Conservation (phyloP, 176 grass and related monocot genomes). For the Hsuehochloa calcarea region DNA sequence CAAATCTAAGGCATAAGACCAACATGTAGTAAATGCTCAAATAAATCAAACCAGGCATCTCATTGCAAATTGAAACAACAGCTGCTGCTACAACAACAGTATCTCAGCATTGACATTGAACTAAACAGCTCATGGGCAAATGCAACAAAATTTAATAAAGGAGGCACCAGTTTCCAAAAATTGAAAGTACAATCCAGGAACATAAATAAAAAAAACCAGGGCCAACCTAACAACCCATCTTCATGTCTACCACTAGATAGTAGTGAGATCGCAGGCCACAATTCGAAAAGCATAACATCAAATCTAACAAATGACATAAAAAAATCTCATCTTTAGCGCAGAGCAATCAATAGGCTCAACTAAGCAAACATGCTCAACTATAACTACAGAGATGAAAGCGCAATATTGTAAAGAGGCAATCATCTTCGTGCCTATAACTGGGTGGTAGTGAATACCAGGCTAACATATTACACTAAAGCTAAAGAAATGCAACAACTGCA, state of each 20-base stretch:
- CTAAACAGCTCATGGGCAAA: conserved; percentile 9
- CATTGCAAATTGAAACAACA: neutral
- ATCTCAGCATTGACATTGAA: neutral
- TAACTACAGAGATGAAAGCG: neutral
- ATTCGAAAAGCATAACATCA: neutral
- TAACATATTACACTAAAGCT: neutral
- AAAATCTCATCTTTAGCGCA: neutral
- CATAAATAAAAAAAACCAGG: neutral
- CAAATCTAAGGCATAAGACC: neutral
- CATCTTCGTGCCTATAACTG: neutral
- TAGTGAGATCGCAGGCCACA: neutral
- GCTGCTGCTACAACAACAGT: neutral
- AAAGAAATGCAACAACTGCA: neutral
- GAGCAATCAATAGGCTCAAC: neutral
- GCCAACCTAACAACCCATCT: neutral
- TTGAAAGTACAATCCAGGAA: neutral
- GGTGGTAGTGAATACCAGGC: neutral
- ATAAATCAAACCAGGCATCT: neutral
- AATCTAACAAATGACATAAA: neutral
- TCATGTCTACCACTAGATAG: neutral
- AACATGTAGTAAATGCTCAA: neutral
- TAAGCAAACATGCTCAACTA: neutral
- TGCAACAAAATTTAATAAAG: neutral
- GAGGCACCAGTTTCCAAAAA: neutral
- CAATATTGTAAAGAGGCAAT: neutral